Evolutionary conservation across 1,284 basidiomycete species (phyloP).

Genomic region (Malassezia vespertilionis): DNA sequence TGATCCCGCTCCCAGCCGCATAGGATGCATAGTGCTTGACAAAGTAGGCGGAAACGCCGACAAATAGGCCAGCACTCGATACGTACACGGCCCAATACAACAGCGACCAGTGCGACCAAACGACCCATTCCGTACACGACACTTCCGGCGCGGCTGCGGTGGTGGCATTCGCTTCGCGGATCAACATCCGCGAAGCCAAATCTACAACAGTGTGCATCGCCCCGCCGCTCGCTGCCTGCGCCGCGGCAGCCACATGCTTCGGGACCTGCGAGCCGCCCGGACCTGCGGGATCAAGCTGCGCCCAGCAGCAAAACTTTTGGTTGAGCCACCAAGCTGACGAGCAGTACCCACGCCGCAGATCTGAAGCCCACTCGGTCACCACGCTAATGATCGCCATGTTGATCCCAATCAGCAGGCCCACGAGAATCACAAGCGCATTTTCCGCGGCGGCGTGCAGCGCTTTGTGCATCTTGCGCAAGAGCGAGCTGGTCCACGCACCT

Average conservation of each 20-base stretch:
- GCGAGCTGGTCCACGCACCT: not conserved
- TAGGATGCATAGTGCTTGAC: slow-evolving; percentile 82
- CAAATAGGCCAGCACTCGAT: slow-evolving; percentile 36
- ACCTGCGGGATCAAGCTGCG: slow-evolving; percentile 49
- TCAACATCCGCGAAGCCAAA: too few relatives aligned
- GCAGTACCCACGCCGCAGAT: slow-evolving; percentile 95
- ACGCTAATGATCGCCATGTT: slow-evolving; percentile 92
- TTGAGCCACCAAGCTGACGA: slow-evolving; percentile 96
- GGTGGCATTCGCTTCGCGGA: not conserved
- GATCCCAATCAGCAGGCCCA: slow-evolving; percentile 70
- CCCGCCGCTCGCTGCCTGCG: slow-evolving; percentile 23
- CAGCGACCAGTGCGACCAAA: slow-evolving; percentile 71
- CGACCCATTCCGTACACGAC: slow-evolving; percentile 81
- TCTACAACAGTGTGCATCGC: slow-evolving; percentile 18
- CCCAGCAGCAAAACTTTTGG: slow-evolving; percentile 96
- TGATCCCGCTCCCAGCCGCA: slow-evolving; percentile 94
- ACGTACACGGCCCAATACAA: slow-evolving; percentile 76
- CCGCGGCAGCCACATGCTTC: slow-evolving; percentile 10
- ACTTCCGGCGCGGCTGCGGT: slow-evolving; percentile 50
- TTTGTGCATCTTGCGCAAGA: slow-evolving; percentile 14
- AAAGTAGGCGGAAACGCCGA: slow-evolving; percentile 58
- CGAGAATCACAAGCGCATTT: slow-evolving; percentile 39
- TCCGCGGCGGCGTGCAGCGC: slow-evolving; percentile 32
- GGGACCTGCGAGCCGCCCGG: slow-evolving; percentile 24
- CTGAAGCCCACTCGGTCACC: slow-evolving; percentile 92